These are phyloP conservation scores for Candida hispaniensis DNA, from an alignment of 805 yeast species.

Conservation along the genomic window DNA sequence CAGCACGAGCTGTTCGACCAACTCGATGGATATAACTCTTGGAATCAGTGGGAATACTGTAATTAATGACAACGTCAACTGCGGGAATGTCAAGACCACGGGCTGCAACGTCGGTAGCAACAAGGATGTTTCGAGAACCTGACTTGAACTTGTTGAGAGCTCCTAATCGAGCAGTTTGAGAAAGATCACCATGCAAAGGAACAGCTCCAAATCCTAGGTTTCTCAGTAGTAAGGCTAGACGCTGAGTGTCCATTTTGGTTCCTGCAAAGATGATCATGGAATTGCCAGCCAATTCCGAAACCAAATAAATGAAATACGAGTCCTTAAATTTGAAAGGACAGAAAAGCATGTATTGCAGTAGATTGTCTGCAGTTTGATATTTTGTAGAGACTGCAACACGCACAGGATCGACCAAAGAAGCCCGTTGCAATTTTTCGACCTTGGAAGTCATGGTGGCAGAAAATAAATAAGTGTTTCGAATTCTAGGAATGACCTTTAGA, in stretches of 20 bases:
- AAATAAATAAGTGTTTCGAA: slow-evolving; percentile 69
- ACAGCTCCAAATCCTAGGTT: slow-evolving; percentile 78
- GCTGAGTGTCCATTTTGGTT: slow-evolving; percentile 90
- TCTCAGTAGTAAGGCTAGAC: slow-evolving; percentile 72
- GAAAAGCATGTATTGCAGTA: slow-evolving; percentile 78
- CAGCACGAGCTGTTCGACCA: slow-evolving; percentile 99
- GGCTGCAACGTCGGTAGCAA: slow-evolving; percentile 95
- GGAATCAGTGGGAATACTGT: slow-evolving; percentile 89
- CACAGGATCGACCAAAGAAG: slow-evolving; percentile 80
- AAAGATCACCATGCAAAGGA: slow-evolving; percentile 95
- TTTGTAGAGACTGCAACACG: slow-evolving; percentile 81
- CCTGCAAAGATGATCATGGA: slow-evolving; percentile 82
- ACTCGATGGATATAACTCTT: slow-evolving; percentile 95
- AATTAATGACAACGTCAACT: slow-evolving; percentile 82
- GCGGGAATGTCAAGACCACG: slow-evolving; percentile 95
- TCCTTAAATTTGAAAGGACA: slow-evolving; percentile 89
- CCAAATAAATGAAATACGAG: slow-evolving; percentile 68
- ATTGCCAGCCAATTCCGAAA: slow-evolving; percentile 77
- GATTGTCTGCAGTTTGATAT: slow-evolving; percentile 89
- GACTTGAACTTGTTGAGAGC: slow-evolving; percentile 90
- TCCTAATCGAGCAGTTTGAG: slow-evolving; percentile 80
- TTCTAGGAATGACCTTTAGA: slow-evolving; percentile 69
- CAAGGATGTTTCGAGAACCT: slow-evolving; percentile 79
- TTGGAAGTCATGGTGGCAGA: slow-evolving; percentile 97
- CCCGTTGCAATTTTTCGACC: slow-evolving; percentile 88